Base-by-base conservation (phyloP, 2,329 filamentous ascomycete species). In the Coniochaeta hoffmannii region DNA sequence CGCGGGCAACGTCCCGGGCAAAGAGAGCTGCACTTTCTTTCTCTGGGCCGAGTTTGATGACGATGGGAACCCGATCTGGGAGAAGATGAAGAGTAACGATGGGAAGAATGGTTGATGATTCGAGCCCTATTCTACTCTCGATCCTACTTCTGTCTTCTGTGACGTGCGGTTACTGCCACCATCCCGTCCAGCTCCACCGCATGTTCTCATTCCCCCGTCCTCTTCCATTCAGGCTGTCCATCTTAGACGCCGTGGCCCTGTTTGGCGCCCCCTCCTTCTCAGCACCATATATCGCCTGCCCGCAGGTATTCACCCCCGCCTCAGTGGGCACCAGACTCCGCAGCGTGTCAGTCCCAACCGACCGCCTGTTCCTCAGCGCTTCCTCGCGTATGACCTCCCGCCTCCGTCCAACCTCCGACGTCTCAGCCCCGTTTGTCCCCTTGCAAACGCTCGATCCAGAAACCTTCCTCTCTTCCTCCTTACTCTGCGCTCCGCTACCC, bases 1-100 rank as follows among this genome's bases (percentile, higher is more conserved):
- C 71, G 83, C 84, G 0, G 84, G 86, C 7, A 89, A 86, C 64
- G 79, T 85, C 2, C 86, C 87, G 0, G 87, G 82, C 50, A 86
- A 79, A 71, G 72, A 83, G 36, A 84, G 81, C 5, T 96, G 91
- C 65, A 75, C 79, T 0, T 94, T 87, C 64, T 96, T 96, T 62
- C 78, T 88, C 59, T 96, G 91, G 91, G 90, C 88, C 0, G 81
- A 86, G 54, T 95, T 96, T 69, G 86, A 93, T 62, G 85, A 95
- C 34, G 87, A 97, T 68, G 93, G 93, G 1, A 84, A 89, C 62
- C 91, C 92, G 0, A 74, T 84, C 1, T 89, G 86, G 84, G 50
- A 53, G 17, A 38, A 17, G 19, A 36, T 28, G 32, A 36, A 28
- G 31, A 28, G 41, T 41, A 41, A 11, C 10, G 17, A 41, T n/a